A percentile compares a stretch with the other conserved stretches of the same genome.
phyloP scores from a whole-genome alignment of 257 asterid genomes.

The Solanum ossicruentum region DNA sequence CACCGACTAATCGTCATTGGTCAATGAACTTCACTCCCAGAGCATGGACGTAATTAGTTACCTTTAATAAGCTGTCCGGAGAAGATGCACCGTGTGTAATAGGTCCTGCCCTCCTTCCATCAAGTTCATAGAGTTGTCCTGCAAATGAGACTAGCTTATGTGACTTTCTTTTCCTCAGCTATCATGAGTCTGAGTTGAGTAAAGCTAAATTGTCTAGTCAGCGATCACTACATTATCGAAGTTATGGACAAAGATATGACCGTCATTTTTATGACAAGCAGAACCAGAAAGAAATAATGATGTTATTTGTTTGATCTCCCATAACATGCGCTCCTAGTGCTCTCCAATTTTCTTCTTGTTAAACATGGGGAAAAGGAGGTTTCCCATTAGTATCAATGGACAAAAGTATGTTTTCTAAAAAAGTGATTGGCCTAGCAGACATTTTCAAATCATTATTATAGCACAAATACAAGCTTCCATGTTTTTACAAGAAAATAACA shows the following conservation, averaged over 20 bases:
- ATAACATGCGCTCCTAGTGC: neutral
- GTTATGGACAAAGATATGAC: neutral
- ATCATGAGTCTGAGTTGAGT: neutral
- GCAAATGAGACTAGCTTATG: neutral
- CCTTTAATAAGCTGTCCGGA: conserved; percentile 48
- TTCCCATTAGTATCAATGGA: neutral
- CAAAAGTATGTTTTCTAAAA: neutral
- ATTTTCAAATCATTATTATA: neutral
- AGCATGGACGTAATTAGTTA: neutral
- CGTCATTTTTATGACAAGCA: neutral
- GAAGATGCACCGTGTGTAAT: conserved; percentile 79
- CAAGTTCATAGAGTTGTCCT: conserved; percentile 88
- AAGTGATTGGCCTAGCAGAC: neutral
- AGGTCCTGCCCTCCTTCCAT: conserved; percentile 81
- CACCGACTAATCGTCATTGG: neutral
- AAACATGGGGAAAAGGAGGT: neutral
- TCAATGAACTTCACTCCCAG: neutral
- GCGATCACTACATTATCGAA: neutral
- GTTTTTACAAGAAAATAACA: neutral
- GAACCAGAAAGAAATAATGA: neutral
- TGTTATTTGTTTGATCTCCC: neutral
- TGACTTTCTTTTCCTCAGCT: neutral
- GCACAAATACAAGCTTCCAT: neutral
- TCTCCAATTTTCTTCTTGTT: neutral
- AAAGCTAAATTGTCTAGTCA: neutral